Base-by-base conservation (phyloP, 2,329 filamentous ascomycete genomes). In the Mariannaea sp. region DNA sequence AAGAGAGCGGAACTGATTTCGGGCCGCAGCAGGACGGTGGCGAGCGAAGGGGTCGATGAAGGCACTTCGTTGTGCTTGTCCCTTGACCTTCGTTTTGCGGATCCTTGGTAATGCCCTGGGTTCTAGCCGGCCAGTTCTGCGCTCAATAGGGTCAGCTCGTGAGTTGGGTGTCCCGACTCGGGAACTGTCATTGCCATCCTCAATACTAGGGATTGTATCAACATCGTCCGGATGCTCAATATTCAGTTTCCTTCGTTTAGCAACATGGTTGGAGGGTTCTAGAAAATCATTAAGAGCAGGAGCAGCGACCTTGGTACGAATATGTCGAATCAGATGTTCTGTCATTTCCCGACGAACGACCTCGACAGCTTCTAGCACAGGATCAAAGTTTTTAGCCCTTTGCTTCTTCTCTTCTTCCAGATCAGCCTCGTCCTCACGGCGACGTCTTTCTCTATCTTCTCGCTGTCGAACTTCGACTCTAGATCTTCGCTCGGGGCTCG, bases 401-500 rank as follows among this genome's bases (percentile, higher is more conserved):
- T 93, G 88, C 67, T 85, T 87, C 75, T 94, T 97, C 71, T 97
- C 93, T 61, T 94, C 89, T 67, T 97, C 92, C 7, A 93, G 69
- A 67, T 97, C 93, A 42, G 86, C 82, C 58, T 90, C 89, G 36
- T 91, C 87, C 66, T 96, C 90, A 41, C 82, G 84, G 49, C 83
- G 83, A 38, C 75, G 75, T 51, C 85, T 83, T 51, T 87, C 84
- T 50, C 80, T 79, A 56, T 93, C 87, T 32, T 83, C 81, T 57
- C 80, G 79, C 59, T 60, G 61, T 16, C 62, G 58, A 13, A 58
- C 53, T 56, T 61, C 68, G 4, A 46, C 39, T 5, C 59, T 57
- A 35, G 53, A 33, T 33, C 60, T 62, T 13, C 70, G 66, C 24
- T 74, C 72, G 3, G 68, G 72, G 33, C 69, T 72, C 5, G 69